Base-by-base conservation (phyloP, 306 rosid genomes). In the Casuarina equisetifolia region DNA sequence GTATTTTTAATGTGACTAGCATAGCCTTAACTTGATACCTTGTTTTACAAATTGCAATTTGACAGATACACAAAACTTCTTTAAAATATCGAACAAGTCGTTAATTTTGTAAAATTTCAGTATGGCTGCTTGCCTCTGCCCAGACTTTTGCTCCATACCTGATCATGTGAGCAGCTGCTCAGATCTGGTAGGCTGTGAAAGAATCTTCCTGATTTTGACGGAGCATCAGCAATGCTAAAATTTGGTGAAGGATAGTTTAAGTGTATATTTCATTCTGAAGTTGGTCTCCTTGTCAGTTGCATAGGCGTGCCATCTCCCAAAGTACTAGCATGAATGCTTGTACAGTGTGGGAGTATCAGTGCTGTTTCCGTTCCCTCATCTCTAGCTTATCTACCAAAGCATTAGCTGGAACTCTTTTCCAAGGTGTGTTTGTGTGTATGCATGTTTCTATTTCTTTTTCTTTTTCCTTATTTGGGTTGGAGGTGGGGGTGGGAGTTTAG, bases 241-340 rank as follows among this genome's bases (percentile, higher is more conserved):
- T 66, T 67, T 3, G 54, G 75, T 73, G 32, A 76, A 61, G 61
- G 9, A 61, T 61, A 74, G 69, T 49, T 46, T 10, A 55, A 19
- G 35, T 44, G 54, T 46, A 6, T 43, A 35, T 73, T 43, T 16
- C 43, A 59, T 73, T 11, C 7, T 9, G 69, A 53, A 79, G 77
- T 72, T 72, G 44, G 32, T 32, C 59, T 39, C 55, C 64, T 54
- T 40, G 12, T 71, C 20, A 61, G 64, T 76, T 69, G 61, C 78
- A 73, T 68, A 44, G 68, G 82, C 70, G 55, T 76, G 80, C 46
- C 69, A 76, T 45, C 52, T 53, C 59, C 46, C 76, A 17, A 44
- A 7, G 45, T 79, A 35, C 50, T 51, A 66, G 62, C 75, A 70
- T 55, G 32, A 48, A 43, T 64, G 20, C 43, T 36, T 9, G 25